Conservation (phyloP, 139 green algal genomes). For the Deuterostichococcus epilithicus region DNA sequence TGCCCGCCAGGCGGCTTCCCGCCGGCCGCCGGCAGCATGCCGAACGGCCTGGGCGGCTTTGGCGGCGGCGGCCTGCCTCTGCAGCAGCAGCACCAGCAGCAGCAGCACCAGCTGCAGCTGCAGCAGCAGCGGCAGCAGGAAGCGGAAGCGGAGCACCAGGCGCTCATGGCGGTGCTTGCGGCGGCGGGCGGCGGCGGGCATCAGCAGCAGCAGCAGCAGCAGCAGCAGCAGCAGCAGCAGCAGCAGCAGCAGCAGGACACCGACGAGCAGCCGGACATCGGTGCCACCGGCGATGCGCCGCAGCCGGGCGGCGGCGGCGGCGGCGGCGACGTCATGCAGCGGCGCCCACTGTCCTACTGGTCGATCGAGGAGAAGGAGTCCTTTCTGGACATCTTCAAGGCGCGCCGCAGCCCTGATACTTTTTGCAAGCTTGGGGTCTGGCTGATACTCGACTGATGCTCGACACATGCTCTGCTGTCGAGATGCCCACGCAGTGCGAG, state of each 20-base stretch:
- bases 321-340: slow-evolving; percentile 7
- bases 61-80: not conserved
- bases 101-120: not conserved
- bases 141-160: not conserved
- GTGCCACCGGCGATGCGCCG: not conserved
- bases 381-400: slow-evolving; percentile 45
- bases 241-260: not conserved
- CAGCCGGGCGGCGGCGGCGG: not conserved
- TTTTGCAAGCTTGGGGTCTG: no score
- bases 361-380: slow-evolving; percentile 43
- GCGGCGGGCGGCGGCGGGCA: no score
- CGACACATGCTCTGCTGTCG: no score
- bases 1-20: not conserved
- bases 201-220: not conserved
- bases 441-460: no score
- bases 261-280: not conserved
- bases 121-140: slow-evolving; percentile 1
- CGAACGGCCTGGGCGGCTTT: not conserved
- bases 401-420: no score
- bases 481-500: no score
- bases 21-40: not conserved
- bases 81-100: not conserved
- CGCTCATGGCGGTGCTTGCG: not conserved
- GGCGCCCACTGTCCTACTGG: slow-evolving; percentile 36
- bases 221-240: not conserved